Base-by-base conservation (phyloP, 2,329 filamentous ascomycete genomes). In the Pezicula carpinea region DNA sequence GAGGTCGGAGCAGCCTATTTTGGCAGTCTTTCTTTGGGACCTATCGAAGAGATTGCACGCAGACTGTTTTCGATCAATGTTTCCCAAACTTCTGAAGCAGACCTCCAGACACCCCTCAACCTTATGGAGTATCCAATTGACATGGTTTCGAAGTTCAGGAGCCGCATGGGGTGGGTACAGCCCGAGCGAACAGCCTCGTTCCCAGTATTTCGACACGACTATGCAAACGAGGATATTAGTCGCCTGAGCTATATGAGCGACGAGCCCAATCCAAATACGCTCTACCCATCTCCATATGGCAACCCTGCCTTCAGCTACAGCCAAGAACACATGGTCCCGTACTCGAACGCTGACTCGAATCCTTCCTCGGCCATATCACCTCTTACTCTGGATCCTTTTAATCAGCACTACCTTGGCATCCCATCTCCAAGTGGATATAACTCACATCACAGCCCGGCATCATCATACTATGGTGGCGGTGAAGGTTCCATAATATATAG, bases 1-100 rank as follows among this genome's bases (percentile, higher is more conserved):
- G 89, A 95, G 64, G 85, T 96, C 56, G 91, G 90, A 39, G 85
- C 89, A 17, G 85, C 89, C 41, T 96, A 96, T 66, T 90, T 92
- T 58, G 87, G 87, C 40, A 86, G 83, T 56, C 75, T 96, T 55
- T 85, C 88, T 14, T 78, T 95, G 39, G 75, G 77, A 2, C 89
- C 91, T 0, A 82, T 97, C 26, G 89, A 96, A 65, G 85, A 93
- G 63, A 96, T 96, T 59, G 83, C 89, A 39, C 79, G 81, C 40
- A 81, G 87, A 31, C 78, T 95, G 22, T 75, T 84, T 54, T 79
- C 82, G 18, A 79, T 88, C 69, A 89, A 79, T 57, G 69, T 81
- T 18, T 76, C 77, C 4, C 74, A 77, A 51, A 72, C 72, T 17
- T 71, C 76, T 48, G 77, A 80, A 46, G 73, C 74, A 14, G 77